phyloP scores from a whole-genome alignment of 2,329 filamentous ascomycete species.

The Fusarium cicatricum region DNA sequence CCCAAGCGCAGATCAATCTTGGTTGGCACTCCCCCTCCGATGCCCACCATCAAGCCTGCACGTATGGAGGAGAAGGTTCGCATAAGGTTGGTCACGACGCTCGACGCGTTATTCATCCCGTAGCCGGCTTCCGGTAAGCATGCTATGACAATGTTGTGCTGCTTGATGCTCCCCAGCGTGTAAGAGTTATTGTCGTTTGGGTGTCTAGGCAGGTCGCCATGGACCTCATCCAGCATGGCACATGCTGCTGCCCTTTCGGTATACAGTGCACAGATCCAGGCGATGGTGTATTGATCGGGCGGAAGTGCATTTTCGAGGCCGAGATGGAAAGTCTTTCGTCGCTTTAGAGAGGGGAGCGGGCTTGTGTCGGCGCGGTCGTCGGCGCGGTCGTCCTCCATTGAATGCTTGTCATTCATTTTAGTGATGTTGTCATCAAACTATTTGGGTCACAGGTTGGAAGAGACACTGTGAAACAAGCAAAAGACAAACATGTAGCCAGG shows the following conservation, averaged over 20 bases:
- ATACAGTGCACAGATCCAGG: conserved; percentile 44
- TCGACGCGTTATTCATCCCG: conserved; percentile 35
- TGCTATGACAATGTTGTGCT: conserved; percentile 41
- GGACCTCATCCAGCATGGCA: conserved; percentile 40
- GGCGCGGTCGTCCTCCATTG: no score
- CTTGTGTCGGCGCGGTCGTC: not conserved
- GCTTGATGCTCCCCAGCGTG: conserved; percentile 24
- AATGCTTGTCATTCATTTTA: not conserved
- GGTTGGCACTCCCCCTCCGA: conserved; percentile 31
- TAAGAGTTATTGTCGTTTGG: conserved; percentile 39
- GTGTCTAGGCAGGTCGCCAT: conserved; percentile 1
- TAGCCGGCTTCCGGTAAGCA: conserved; percentile 35
- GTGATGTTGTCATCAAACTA: not conserved
- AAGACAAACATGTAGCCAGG: not conserved
- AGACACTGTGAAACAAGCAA: not conserved
- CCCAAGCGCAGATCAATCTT: conserved; percentile 38
- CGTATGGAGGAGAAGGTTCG: conserved; percentile 53
- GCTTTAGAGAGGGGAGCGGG: not conserved
- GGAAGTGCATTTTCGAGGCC: not conserved
- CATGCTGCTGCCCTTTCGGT: conserved; percentile 41
- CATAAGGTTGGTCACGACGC: conserved; percentile 30
- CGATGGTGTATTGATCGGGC: conserved; percentile 39
- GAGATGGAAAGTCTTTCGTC: not conserved
- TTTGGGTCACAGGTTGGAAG: not conserved
- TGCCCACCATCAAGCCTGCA: conserved; percentile 34